Evolutionary conservation across 106 monocot species (phyloP).

Genomic region (Phalaenopsis aphrodite): DNA sequence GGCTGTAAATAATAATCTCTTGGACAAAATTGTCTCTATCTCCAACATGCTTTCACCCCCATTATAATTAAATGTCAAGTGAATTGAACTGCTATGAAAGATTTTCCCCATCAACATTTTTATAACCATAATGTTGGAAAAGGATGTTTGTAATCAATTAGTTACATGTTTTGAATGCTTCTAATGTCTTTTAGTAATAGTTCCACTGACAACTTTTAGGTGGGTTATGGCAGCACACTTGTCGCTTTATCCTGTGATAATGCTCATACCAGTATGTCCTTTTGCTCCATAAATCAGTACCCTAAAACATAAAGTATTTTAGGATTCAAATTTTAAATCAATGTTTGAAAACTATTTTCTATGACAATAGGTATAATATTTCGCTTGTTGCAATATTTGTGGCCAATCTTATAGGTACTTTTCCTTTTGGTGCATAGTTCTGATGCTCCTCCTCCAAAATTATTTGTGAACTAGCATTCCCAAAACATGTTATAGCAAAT

Average conservation of each 20-base stretch:
- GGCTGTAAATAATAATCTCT: no score
- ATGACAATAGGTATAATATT: not conserved
- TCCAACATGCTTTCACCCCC: no score
- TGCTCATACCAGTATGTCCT: slow-evolving; percentile 66
- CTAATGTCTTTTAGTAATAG: slow-evolving; percentile 33
- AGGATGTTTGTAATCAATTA: not conserved
- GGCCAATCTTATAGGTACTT: slow-evolving; percentile 43
- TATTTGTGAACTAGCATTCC: slow-evolving; percentile 24
- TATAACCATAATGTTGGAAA: not conserved
- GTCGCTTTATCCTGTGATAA: slow-evolving; percentile 78
- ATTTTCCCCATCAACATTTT: not conserved
- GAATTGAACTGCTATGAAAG: no score
- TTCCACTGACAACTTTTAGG: slow-evolving; percentile 90
- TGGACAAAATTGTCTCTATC: no score
- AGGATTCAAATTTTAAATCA: not conserved
- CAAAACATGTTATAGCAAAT: no score
- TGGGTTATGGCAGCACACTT: slow-evolving; percentile 91
- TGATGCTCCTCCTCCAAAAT: slow-evolving; percentile 69
- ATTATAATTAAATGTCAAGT: no score
- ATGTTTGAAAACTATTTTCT: not conserved
- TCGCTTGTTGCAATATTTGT: slow-evolving; percentile 6
- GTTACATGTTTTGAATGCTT: slow-evolving; percentile 13
- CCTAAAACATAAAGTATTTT: not conserved
- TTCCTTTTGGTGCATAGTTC: slow-evolving; percentile 77
- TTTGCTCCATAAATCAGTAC: slow-evolving; percentile 2